These are phyloP conservation scores for Hordeum pubiflorum DNA, from an alignment of 202 grass and related monocot genomes.

Conservation along the genomic window DNA sequence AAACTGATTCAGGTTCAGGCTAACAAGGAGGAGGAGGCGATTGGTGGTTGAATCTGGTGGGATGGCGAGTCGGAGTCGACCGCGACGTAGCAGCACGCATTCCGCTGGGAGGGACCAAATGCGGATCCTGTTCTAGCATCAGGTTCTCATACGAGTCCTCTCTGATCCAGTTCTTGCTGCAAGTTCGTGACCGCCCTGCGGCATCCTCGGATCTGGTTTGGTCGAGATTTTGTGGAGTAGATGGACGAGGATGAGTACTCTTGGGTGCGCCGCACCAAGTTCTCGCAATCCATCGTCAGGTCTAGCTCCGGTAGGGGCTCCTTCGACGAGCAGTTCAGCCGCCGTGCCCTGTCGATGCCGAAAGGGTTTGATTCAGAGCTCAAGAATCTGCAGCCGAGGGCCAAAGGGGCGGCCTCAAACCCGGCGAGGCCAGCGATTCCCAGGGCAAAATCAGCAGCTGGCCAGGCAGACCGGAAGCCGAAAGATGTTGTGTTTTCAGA, in stretches of 20 bases:
- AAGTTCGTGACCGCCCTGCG: neutral
- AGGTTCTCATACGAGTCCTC: neutral
- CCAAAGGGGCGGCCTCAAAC: neutral
- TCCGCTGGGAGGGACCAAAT: neutral
- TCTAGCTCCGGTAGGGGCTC: slow-evolving; percentile 50
- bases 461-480: slow-evolving; percentile 32
- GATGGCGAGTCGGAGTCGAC: neutral
- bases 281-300: slow-evolving; percentile 55
- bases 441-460: slow-evolving; percentile 10
- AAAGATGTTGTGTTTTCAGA: slow-evolving; percentile 24
- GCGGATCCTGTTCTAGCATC: neutral
- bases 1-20: neutral
- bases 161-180: neutral
- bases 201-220: neutral
- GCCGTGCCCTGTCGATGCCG: neutral
- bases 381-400: slow-evolving; percentile 9
- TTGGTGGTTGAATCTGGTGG: neutral
- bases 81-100: neutral
- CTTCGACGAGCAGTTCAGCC: slow-evolving; percentile 31
- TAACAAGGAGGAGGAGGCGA: neutral
- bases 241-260: slow-evolving; percentile 74
- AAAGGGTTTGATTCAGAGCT: slow-evolving; percentile 4
- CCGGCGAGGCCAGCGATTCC: slow-evolving; percentile 29
- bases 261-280: slow-evolving; percentile 74
- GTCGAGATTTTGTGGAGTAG: neutral